Evolutionary conservation across 2,329 filamentous ascomycete species (phyloP).

Genomic region (Beauveria asiatica): DNA sequence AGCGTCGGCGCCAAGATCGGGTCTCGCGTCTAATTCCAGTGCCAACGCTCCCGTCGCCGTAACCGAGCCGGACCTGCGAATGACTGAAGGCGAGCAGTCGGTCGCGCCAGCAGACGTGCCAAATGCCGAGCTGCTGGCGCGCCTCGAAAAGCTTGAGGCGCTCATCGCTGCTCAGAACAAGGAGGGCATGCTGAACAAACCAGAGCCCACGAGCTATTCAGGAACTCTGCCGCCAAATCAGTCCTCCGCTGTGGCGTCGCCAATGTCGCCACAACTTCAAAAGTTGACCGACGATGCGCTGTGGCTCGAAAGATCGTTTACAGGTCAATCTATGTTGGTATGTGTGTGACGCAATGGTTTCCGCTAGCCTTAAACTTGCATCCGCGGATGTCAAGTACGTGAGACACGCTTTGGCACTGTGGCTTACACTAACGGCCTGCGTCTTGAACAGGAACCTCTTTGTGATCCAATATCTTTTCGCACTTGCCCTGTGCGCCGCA

Average conservation of each 20-base stretch:
- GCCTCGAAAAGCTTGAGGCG: constrained; percentile 21
- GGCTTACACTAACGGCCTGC: not conserved
- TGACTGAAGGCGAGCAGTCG: not conserved
- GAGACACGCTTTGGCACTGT: not conserved
- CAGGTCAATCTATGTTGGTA: constrained; percentile 23
- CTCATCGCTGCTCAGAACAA: constrained; percentile 17
- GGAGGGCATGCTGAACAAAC: not conserved
- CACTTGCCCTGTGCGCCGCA: constrained; percentile 24
- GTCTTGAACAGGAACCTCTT: constrained; percentile 19
- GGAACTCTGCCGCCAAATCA: constrained; percentile 8
- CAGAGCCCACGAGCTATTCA: constrained; percentile 5
- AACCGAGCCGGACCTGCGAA: not conserved
- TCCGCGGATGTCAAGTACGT: not conserved
- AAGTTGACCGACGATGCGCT: constrained; percentile 26
- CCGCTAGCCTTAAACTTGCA: not conserved
- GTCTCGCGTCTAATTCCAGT: constrained; percentile 2
- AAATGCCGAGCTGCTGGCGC: constrained; percentile 16
- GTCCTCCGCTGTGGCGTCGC: constrained; percentile 3
- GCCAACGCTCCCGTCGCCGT: not conserved
- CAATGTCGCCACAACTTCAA: constrained; percentile 23
- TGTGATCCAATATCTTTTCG: constrained; percentile 25
- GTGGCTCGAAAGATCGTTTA: constrained; percentile 24
- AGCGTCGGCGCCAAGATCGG: constrained; percentile 2
- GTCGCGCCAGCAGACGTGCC: constrained; percentile 13
- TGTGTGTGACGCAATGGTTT: constrained; percentile 10